Percentiles rank a stretch among this genome's conserved stretches.
Conservation (phyloP, 768 basidiomycete genomes). For the Mycena maculata region DNA sequence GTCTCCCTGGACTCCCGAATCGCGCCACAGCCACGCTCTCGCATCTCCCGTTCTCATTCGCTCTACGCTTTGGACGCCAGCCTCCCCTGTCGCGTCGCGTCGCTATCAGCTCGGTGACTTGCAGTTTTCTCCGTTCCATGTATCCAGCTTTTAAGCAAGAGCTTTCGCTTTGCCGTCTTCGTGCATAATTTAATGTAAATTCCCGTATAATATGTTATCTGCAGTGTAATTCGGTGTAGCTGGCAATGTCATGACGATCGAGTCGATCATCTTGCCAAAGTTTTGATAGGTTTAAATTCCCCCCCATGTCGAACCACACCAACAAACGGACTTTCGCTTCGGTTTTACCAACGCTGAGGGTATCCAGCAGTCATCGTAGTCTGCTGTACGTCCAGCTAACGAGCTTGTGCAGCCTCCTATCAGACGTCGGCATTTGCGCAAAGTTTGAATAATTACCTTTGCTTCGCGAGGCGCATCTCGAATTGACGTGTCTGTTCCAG, state of each 20-base stretch:
- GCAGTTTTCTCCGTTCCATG: conserved; percentile 32
- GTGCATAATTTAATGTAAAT: neutral
- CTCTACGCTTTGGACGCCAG: conserved; percentile 19
- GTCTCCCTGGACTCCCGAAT: conserved; percentile 29
- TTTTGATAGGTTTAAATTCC: conserved; percentile 15
- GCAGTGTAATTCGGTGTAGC: neutral
- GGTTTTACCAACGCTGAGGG: conserved; percentile 23
- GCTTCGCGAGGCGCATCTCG: too few relatives aligned
- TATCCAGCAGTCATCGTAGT: neutral
- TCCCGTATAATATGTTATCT: neutral
- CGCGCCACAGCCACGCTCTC: conserved; percentile 17
- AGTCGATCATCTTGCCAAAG: too few relatives aligned
- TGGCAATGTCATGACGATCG: conserved; percentile 5
- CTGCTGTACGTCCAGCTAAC: neutral
- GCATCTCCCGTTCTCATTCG: conserved; percentile 34
- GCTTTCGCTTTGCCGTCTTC: neutral
- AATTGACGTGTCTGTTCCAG: conserved; percentile 57
- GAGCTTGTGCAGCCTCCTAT: conserved; percentile 50
- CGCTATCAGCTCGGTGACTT: conserved; percentile 30
- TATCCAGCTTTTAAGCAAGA: conserved; percentile 24
- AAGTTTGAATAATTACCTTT: conserved; percentile 45
- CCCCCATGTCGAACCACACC: conserved; percentile 18
- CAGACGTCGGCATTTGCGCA: conserved; percentile 64
- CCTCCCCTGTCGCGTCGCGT: conserved; percentile 25
- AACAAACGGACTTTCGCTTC: conserved; percentile 28